Conservation (phyloP, 78 protist species). For the Speleostelium caveatum region DNA sequence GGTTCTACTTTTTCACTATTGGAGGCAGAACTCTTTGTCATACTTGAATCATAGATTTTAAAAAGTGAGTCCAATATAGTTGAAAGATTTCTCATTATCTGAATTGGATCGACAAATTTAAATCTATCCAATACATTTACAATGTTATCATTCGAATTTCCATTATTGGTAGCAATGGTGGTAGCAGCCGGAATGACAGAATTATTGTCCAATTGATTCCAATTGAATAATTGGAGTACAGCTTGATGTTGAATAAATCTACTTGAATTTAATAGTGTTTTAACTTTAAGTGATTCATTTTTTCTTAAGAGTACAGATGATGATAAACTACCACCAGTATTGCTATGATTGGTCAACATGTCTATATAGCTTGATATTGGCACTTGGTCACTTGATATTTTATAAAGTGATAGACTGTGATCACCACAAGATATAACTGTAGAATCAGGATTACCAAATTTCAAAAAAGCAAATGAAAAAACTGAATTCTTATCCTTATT, state of each 20-base stretch:
- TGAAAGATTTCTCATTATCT: conserved; percentile 58
- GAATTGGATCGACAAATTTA: conserved; percentile 64
- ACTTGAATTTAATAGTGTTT: conserved; percentile 19
- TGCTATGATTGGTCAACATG: not conserved
- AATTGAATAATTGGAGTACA: conserved; percentile 33
- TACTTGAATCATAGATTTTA: conserved; percentile 33
- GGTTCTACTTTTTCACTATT: conserved; percentile 16
- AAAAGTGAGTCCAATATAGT: conserved; percentile 39
- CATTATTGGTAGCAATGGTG: no score
- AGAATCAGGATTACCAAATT: conserved; percentile 3
- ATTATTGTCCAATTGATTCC: no score
- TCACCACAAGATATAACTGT: conserved; percentile 29
- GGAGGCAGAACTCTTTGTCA: not conserved
- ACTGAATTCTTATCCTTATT: conserved; percentile 24
- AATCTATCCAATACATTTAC: conserved; percentile 36
- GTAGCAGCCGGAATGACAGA: no score
- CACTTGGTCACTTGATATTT: conserved; percentile 8
- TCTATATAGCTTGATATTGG: not conserved
- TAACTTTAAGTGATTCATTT: not conserved
- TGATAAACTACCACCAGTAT: no score
- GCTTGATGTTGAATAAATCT: conserved; percentile 44
- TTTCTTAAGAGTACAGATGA: not conserved
- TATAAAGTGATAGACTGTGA: conserved; percentile 21
- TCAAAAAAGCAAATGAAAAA: conserved; percentile 34
- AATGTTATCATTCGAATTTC: not conserved